phyloP scores from a whole-genome alignment of 805 yeast species.

The Debaryomyces prosopidis region DNA sequence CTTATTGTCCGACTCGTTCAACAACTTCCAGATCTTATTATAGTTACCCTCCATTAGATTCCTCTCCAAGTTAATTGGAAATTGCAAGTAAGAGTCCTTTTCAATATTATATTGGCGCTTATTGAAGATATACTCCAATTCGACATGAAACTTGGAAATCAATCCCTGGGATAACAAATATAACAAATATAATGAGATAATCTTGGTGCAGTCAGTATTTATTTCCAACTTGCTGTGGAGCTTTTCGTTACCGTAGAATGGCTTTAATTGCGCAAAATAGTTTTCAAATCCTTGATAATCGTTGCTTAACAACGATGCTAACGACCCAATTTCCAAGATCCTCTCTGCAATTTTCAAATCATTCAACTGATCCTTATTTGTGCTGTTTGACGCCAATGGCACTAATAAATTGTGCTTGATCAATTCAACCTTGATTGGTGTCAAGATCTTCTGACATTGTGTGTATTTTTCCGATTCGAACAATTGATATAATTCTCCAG shows the following conservation, averaged over 20 bases:
- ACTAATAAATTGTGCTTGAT: constrained; percentile 76
- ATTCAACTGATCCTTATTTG: constrained; percentile 44
- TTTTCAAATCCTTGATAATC: constrained; percentile 70
- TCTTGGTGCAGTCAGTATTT: constrained; percentile 50
- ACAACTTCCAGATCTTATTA: constrained; percentile 82
- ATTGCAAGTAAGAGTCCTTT: constrained; percentile 60
- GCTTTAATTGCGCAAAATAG: constrained; percentile 70
- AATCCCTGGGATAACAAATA: constrained; percentile 79
- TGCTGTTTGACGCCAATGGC: constrained; percentile 47
- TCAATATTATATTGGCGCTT: constrained; percentile 61
- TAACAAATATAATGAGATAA: constrained; percentile 74
- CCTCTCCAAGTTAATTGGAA: constrained; percentile 87
- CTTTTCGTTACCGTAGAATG: constrained; percentile 59
- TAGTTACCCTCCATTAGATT: constrained; percentile 97
- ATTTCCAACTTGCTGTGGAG: constrained; percentile 40
- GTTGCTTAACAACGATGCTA: constrained; percentile 66
- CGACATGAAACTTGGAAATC: constrained; percentile 86
- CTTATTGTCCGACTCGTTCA: constrained; percentile 49
- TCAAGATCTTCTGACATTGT: constrained; percentile 60
- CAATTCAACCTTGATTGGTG: constrained; percentile 74
- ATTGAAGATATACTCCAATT: constrained; percentile 70
- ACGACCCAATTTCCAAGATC: constrained; percentile 85
- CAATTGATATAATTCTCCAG: constrained; percentile 64
- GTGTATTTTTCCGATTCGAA: constrained; percentile 64
- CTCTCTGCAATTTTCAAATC: constrained; percentile 80